These are phyloP conservation scores for Medicago truncatula DNA, from an alignment of 306 rosid genomes.

Conservation along the genomic window MtrunA17r5.0-ANR NC_053044.1:27283001-27283500, in stretches of 20 bases:
- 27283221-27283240: constrained; percentile 70
- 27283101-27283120: constrained; percentile 85
- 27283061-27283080: constrained; percentile 79
- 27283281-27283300: constrained; percentile 51
- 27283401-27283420: no score
- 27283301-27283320: constrained; percentile 70
- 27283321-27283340: constrained; percentile 65
- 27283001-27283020: constrained; percentile 91
- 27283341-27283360: constrained; percentile 52
- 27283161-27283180: constrained; percentile 74
- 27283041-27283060: constrained; percentile 92
- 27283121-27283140: constrained; percentile 71
- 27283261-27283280: constrained; percentile 53
- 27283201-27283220: constrained; percentile 85
- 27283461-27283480: not conserved
- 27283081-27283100: constrained; percentile 76
- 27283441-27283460: no score
- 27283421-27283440: no score
- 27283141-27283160: constrained; percentile 53
- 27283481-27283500: not conserved
- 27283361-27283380: not conserved
- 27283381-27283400: not conserved
- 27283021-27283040: constrained; percentile 79
- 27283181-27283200: constrained; percentile 98
- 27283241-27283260: constrained; percentile 76